Conservation (phyloP, 306 rosid species). For the Cicer pinnatifidum region DNA sequence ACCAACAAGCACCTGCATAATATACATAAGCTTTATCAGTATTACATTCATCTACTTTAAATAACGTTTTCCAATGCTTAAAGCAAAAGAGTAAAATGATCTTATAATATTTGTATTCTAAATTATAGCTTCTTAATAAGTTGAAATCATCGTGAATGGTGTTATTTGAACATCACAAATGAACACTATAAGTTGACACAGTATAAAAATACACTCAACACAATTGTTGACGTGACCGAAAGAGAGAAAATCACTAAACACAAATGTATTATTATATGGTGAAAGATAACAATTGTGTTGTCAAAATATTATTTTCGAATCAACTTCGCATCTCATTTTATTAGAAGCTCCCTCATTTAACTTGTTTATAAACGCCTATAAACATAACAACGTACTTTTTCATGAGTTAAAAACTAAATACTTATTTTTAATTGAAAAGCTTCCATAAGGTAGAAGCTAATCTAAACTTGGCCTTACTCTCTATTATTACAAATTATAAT, state of each 20-base stretch:
- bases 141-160: not conserved
- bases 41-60: not conserved
- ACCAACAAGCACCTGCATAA: slow-evolving; percentile 87
- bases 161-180: too few species aligned
- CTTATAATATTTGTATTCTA: not conserved
- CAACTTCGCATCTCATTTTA: not conserved
- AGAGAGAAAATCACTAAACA: too few species aligned
- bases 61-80: not conserved
- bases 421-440: not conserved
- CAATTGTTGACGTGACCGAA: too few species aligned
- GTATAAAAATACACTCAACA: too few species aligned
- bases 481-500: slow-evolving; percentile 8
- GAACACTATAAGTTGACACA: too few species aligned
- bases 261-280: too few species aligned
- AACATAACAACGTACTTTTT: not conserved
- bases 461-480: not conserved
- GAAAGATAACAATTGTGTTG: too few species aligned
- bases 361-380: not conserved
- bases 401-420: not conserved
- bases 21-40: slow-evolving; percentile 1
- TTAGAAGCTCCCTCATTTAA: not conserved
- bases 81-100: not conserved
- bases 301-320: too few species aligned
- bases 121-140: not conserved
- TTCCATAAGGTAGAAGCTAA: not conserved